Evolutionary conservation across 257 asterid genomes (phyloP), one percentile per base, ranked within the genome.

Genomic region (Fraxinus pennsylvanica): DNA sequence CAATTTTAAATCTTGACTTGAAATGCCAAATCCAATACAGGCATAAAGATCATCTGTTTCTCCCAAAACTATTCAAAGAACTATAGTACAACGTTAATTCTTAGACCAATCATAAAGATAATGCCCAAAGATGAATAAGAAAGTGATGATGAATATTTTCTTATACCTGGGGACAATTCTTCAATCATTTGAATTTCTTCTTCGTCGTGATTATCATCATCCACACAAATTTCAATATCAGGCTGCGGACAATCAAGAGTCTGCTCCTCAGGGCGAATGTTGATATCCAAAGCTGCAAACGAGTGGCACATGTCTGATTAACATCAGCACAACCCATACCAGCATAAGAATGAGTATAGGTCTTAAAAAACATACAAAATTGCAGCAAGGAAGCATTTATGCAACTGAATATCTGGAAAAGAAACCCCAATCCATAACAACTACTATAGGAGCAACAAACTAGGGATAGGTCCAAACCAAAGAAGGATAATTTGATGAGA

Each of bases 261-360:
- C 85, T 90, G 97, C 86, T 91, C 97, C 88, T 92, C 97, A 10
- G 93, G 94, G 76, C 87, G 84, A 68, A 83, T 81, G 76, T 89
- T 86, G 83, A 92, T 88, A 86, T 91, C 96, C 97, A 94, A 87
- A 92, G 92, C 97, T 94, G 97, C 91, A 94, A 90, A 90, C 84
- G 95, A 88, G 95, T 91, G 94, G 93, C 81, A 92, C 84, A 88
- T 83, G 92, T 89, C 97, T 90, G 97, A 86, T 93, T 89, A 89
- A 91, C 84, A 89, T 80, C 90, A 89, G 79, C 82, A 88, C 83
- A 84, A 30, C 80, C 85, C 83, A 67, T 81, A 82, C 81, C 88
- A 80, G 77, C 63, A 82, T 87, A 87, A 84, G 86, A 87, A 83
- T 75, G 86, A 81, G 87, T 61, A 69, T 76, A 52, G 67, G 75